These are phyloP conservation scores for Populus tremula DNA, from an alignment of 345 rosid species.

Conservation along the genomic window DNA sequence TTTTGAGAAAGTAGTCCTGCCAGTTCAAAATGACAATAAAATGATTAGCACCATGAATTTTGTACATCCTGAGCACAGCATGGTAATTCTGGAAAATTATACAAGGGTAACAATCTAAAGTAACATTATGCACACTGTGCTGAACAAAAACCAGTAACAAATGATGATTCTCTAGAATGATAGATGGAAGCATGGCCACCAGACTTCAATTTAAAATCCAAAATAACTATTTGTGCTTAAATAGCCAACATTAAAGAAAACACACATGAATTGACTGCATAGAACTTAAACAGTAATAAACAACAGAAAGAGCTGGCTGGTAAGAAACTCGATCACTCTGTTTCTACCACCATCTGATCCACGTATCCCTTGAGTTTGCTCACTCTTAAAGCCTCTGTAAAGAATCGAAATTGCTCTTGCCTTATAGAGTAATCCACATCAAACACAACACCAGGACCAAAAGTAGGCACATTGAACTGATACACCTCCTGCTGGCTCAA, in stretches of 20 bases:
- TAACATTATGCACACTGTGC: neutral
- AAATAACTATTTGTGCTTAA: neutral
- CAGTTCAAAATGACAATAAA: conserved; percentile 14
- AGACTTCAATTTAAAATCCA: neutral
- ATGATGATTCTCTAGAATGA: conserved; percentile 1
- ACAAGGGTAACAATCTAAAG: neutral
- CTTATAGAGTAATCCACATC: conserved; percentile 85
- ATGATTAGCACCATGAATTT: neutral
- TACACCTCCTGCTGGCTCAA: conserved; percentile 97
- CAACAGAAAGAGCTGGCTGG: neutral
- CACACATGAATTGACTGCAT: neutral
- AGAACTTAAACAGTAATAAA: neutral
- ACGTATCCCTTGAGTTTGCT: conserved; percentile 89
- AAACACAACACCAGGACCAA: conserved; percentile 96
- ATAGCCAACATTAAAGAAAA: neutral
- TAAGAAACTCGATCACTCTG: conserved; percentile 42
- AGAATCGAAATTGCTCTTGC: conserved; percentile 95
- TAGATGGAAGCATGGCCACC: neutral
- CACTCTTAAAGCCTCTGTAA: conserved; percentile 81
- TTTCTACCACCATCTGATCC: conserved; percentile 90
- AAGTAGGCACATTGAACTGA: conserved; percentile 93
- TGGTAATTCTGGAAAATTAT: neutral
- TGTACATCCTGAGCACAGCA: neutral
- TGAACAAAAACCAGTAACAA: neutral
- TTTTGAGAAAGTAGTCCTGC: conserved; percentile 86